phyloP scores from a whole-genome alignment of 305 asterid species.

The Stenogyne calaminthoides region DNA sequence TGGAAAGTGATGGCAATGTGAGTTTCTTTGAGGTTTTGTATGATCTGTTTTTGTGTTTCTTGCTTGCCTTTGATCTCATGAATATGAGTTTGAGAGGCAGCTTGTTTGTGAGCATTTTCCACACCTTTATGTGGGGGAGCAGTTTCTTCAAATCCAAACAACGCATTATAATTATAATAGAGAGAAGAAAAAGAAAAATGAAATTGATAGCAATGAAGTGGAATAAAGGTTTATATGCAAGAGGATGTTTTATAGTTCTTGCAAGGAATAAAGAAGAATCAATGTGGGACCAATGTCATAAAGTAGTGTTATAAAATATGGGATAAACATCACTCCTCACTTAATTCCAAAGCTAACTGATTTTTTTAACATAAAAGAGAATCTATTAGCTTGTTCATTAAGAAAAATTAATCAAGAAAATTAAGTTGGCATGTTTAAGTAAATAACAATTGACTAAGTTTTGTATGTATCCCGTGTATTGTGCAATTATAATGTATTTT shows the following conservation, averaged over 20 bases:
- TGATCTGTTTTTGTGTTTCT: slow-evolving; percentile 39
- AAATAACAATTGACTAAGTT: too few relatives aligned
- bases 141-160: slow-evolving; percentile 49
- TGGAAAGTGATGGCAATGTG: slow-evolving; percentile 37
- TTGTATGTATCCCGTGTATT: too few relatives aligned
- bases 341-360: slow-evolving; percentile 44
- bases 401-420: neutral
- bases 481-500: too few relatives aligned
- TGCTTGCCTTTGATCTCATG: slow-evolving; percentile 48
- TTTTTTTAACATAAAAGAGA: neutral
- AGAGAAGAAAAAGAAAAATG: neutral
- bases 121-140: slow-evolving; percentile 46
- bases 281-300: slow-evolving; percentile 11
- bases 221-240: neutral
- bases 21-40: slow-evolving; percentile 39
- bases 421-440: neutral
- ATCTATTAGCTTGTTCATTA: neutral
- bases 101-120: slow-evolving; percentile 53
- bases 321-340: slow-evolving; percentile 13
- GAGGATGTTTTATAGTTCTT: slow-evolving; percentile 24
- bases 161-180: slow-evolving; percentile 42
- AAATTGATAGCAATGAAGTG: neutral
- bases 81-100: slow-evolving; percentile 47
- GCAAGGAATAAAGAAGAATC: slow-evolving; percentile 16
- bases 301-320: neutral